Percentiles rank a stretch among this genome's conserved stretches.
These are phyloP conservation scores for Xylaria venustula DNA, from an alignment of 495 filamentous ascomycete species.

Conservation along the genomic window DNA sequence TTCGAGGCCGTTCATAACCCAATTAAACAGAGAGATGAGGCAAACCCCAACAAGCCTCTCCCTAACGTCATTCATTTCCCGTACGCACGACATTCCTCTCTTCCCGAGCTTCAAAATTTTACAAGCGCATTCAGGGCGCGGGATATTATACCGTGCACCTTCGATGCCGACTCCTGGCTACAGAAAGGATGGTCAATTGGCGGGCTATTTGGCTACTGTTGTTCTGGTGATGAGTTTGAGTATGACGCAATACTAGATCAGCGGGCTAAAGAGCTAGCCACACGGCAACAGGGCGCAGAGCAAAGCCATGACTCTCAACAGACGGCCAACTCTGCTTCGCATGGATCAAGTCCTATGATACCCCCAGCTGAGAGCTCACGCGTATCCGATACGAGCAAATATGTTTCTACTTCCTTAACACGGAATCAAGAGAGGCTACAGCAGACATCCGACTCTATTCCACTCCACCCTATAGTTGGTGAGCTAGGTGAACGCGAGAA, in stretches of 20 bases:
- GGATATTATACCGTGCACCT: slow-evolving; percentile 84
- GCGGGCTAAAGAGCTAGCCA: slow-evolving; percentile 12
- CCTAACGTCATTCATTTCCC: slow-evolving; percentile 63
- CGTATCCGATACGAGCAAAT: neutral
- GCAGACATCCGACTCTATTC: neutral
- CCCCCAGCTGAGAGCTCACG: neutral
- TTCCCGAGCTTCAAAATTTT: slow-evolving; percentile 72
- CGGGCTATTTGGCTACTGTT: slow-evolving; percentile 69
- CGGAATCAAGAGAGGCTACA: neutral
- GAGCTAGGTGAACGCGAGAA: slow-evolving; percentile 6
- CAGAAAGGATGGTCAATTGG: slow-evolving; percentile 59
- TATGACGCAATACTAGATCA: slow-evolving; percentile 64
- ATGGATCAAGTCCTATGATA: neutral
- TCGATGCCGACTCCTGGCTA: slow-evolving; percentile 61
- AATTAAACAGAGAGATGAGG: neutral
- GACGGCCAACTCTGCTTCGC: neutral
- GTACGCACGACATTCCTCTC: slow-evolving; percentile 89
- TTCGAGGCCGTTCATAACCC: slow-evolving; percentile 19
- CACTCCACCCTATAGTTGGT: neutral
- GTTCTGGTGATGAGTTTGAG: slow-evolving; percentile 55
- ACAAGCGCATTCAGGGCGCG: slow-evolving; percentile 65
- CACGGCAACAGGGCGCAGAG: neutral
- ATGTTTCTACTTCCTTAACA: neutral
- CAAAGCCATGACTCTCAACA: neutral
- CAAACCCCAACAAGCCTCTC: slow-evolving; percentile 10